phyloP scores from a whole-genome alignment of 2,329 filamentous ascomycete species.

The Domatiomyces globalis region DNA sequence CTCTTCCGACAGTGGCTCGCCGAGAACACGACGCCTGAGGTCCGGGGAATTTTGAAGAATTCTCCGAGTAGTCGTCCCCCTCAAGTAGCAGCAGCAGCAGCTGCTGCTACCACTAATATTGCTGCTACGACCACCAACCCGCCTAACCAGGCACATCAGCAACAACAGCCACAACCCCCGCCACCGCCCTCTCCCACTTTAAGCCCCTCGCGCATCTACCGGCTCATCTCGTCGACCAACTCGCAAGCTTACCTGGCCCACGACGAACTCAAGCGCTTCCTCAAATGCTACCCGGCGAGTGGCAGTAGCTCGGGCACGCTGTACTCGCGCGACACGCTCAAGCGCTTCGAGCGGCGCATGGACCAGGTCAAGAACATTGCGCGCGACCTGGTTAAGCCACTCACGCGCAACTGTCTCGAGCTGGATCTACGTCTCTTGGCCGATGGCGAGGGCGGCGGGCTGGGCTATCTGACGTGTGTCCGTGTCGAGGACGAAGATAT shows the following conservation, averaged over 20 bases:
- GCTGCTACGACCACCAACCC: slow-evolving; percentile 6
- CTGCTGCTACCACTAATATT: slow-evolving; percentile 9
- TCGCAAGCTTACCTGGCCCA: slow-evolving; percentile 57
- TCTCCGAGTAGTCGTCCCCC: slow-evolving; percentile 9
- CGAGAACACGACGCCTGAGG: slow-evolving; percentile 68
- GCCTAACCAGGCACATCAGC: slow-evolving; percentile 7
- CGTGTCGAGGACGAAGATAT: slow-evolving; percentile 48
- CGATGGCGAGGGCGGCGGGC: slow-evolving; percentile 30
- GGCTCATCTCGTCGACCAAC: slow-evolving; percentile 53
- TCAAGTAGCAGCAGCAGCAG: slow-evolving; percentile 8
- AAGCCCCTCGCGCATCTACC: slow-evolving; percentile 59
- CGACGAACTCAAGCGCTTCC: slow-evolving; percentile 80
- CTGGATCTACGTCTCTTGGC: slow-evolving; percentile 47
- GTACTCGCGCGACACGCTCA: slow-evolving; percentile 74
- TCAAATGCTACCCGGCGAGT: slow-evolving; percentile 55
- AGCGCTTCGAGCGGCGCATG: slow-evolving; percentile 70
- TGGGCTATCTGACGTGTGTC: slow-evolving; percentile 53
- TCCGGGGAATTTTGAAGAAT: slow-evolving; percentile 35
- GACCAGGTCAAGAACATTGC: slow-evolving; percentile 81
- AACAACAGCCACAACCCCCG: slow-evolving; percentile 6
- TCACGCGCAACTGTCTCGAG: slow-evolving; percentile 76
- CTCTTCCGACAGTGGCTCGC: slow-evolving; percentile 88
- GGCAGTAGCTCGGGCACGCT: slow-evolving; percentile 30
- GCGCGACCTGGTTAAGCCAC: slow-evolving; percentile 63
- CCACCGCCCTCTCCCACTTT: slow-evolving; percentile 16